phyloP scores from a whole-genome alignment of 2,329 filamentous ascomycete species.

The Ceratocystis papillata region DNA sequence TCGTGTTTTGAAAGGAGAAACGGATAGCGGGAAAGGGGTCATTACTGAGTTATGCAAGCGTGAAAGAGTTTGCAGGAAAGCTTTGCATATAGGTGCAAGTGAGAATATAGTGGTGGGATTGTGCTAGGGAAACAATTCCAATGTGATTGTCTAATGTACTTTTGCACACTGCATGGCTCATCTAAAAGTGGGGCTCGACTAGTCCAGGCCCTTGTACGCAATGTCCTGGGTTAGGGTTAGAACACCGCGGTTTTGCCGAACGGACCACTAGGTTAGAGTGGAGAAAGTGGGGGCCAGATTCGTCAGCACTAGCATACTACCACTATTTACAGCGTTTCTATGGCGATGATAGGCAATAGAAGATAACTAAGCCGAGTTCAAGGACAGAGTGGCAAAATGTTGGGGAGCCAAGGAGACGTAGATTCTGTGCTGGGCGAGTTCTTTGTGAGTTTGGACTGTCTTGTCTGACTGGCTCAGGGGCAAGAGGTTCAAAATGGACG shows the following conservation, averaged over 20 bases:
- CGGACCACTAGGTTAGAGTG: not conserved
- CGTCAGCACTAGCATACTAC: not conserved
- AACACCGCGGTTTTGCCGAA: not conserved
- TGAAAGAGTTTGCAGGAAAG: too few species aligned
- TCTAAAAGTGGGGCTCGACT: too few species aligned
- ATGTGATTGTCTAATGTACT: too few species aligned
- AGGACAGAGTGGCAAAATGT: not conserved
- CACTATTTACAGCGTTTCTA: not conserved
- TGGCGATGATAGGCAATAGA: conserved; percentile 1
- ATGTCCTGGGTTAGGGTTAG: too few species aligned
- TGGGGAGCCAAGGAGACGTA: not conserved
- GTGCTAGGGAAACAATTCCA: too few species aligned
- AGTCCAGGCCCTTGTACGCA: too few species aligned
- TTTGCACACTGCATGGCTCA: too few species aligned
- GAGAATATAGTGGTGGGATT: too few species aligned
- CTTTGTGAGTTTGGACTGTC: not conserved
- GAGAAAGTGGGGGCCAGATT: not conserved
- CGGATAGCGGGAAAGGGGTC: not conserved
- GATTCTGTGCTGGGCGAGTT: not conserved
- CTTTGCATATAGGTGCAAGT: too few species aligned
- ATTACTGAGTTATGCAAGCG: not conserved
- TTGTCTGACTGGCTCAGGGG: not conserved
- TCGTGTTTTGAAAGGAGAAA: not conserved
- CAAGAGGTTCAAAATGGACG: not conserved
- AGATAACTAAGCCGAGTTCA: not conserved